Evolutionary conservation across 805 yeast species (phyloP).

Genomic region (Candida hispaniensis): DNA sequence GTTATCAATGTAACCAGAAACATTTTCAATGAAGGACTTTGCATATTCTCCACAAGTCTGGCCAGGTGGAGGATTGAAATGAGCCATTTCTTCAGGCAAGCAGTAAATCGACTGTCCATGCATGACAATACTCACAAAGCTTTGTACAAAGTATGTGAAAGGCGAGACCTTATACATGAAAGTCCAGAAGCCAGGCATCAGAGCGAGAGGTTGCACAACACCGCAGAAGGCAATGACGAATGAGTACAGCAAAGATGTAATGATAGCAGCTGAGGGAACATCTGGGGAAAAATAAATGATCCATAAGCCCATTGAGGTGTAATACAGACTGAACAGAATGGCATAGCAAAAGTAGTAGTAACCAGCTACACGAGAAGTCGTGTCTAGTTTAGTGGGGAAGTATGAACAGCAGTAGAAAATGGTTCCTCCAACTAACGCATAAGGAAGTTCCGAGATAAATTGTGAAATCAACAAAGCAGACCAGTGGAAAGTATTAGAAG

Average conservation of each 20-base stretch:
- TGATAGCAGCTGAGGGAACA: constrained; percentile 54
- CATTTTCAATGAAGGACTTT: constrained; percentile 32
- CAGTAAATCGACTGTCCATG: constrained; percentile 47
- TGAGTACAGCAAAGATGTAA: constrained; percentile 45
- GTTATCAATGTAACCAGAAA: constrained; percentile 48
- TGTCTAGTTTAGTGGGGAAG: constrained; percentile 37
- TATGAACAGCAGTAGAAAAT: constrained; percentile 45
- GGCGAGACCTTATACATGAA: constrained; percentile 70
- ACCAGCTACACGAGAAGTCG: constrained; percentile 39
- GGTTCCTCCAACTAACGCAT: constrained; percentile 40
- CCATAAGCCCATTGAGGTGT: constrained; percentile 44
- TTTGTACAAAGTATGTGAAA: constrained; percentile 56
- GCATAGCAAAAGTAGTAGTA: constrained; percentile 41
- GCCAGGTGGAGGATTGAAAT: constrained; percentile 46
- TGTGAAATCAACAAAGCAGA: constrained; percentile 45
- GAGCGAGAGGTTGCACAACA: constrained; percentile 44
- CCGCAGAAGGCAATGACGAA: constrained; percentile 59
- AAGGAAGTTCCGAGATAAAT: constrained; percentile 50
- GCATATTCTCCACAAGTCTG: constrained; percentile 53
- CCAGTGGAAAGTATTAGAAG: constrained; percentile 70
- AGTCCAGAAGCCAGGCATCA: constrained; percentile 75
- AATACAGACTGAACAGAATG: constrained; percentile 41
- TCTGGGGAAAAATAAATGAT: constrained; percentile 50
- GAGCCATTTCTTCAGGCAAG: constrained; percentile 37
- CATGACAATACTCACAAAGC: constrained; percentile 39